Evolutionary conservation across 495 filamentous ascomycete species (phyloP).

Genomic region (Tuber borchii): DNA sequence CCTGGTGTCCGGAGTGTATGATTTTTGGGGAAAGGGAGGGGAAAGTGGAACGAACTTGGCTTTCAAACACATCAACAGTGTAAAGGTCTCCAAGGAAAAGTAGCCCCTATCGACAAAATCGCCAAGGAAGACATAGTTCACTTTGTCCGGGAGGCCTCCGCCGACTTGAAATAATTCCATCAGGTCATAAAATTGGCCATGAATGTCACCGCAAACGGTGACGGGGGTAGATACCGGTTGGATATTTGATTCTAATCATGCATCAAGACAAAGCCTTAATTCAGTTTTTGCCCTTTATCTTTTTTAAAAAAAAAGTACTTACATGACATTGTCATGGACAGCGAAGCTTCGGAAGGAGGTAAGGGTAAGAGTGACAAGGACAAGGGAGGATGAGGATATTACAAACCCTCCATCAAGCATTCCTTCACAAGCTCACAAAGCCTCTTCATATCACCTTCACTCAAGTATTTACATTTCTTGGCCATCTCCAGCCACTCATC

Average conservation of each 20-base stretch:
- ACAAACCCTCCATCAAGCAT: conserved; percentile 28
- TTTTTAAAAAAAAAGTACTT: conserved; percentile 17
- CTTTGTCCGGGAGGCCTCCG: conserved; percentile 83
- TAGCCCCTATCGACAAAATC: conserved; percentile 98
- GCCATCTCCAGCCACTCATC: conserved; percentile 95
- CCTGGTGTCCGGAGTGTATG: conserved; percentile 1
- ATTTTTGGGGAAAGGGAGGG: not conserved
- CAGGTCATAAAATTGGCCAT: conserved; percentile 98
- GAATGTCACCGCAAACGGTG: conserved; percentile 95
- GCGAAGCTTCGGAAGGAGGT: not conserved
- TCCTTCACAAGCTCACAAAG: conserved; percentile 98
- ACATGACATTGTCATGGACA: conserved; percentile 18
- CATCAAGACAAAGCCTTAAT: conserved; percentile 12
- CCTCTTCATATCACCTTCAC: conserved; percentile 94
- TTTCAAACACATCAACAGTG: conserved; percentile 89
- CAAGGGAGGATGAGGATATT: not conserved
- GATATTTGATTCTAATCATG: conserved; percentile 78
- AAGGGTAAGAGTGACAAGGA: not conserved
- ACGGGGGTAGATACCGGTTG: conserved; percentile 95
- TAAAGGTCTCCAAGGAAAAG: conserved; percentile 95
- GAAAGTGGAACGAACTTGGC: conserved; percentile 65
- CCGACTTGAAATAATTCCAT: conserved; percentile 94
- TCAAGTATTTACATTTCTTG: conserved; percentile 93
- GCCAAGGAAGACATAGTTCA: conserved; percentile 89
- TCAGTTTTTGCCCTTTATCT: conserved; percentile 18